Conservation (phyloP, 208 protist genomes). For the Crithidia thermophila region DNA sequence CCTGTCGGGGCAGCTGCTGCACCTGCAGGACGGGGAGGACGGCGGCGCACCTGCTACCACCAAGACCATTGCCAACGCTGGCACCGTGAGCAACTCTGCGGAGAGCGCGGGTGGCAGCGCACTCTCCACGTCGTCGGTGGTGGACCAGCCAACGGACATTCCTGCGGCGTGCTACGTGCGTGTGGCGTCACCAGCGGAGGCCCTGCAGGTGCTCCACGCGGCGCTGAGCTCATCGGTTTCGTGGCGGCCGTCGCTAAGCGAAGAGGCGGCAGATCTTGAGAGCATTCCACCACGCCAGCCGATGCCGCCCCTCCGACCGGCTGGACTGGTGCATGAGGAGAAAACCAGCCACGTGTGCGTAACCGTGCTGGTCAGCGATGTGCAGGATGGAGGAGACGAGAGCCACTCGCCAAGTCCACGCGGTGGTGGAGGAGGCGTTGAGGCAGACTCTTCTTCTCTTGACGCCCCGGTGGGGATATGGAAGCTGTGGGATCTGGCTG, state of each 20-base stretch:
- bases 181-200: conserved; percentile 19
- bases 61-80: too few species aligned
- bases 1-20: conserved; percentile 29
- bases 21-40: not conserved
- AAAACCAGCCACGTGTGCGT: conserved; percentile 24
- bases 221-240: conserved; percentile 25
- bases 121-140: not conserved
- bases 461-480: conserved; percentile 24
- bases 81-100: too few species aligned
- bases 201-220: conserved; percentile 20
- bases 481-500: conserved; percentile 39
- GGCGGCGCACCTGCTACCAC: too few species aligned
- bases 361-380: conserved; percentile 25
- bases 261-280: not conserved
- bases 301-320: conserved; percentile 3
- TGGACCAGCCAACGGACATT: conserved; percentile 32
- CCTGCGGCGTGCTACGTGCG: conserved; percentile 36
- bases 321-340: conserved; percentile 20
- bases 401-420: too few species aligned
- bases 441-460: not conserved
- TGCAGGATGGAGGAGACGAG: too few species aligned
- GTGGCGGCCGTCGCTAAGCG: conserved; percentile 21
- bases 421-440: too few species aligned
- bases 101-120: not conserved
- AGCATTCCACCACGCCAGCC: not conserved